Conservation (phyloP, 208 protist species). For the Acanthamoeba rhysodes region DNA sequence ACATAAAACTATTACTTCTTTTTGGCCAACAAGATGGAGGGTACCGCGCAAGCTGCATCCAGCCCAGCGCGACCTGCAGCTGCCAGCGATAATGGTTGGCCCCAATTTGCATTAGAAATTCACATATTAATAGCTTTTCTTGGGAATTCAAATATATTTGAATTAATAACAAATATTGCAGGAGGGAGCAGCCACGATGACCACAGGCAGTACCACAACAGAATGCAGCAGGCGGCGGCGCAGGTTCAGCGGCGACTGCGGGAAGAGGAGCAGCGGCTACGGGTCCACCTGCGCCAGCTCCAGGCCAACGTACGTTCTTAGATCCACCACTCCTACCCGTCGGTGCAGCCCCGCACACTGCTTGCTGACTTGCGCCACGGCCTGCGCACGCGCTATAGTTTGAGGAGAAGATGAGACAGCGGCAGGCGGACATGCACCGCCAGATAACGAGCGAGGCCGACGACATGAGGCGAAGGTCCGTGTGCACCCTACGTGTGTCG, state of each 20-base stretch:
- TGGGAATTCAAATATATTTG: no score
- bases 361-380: not conserved
- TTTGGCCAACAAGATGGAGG: no score
- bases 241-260: slow-evolving; percentile 13
- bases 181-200: slow-evolving; percentile 9
- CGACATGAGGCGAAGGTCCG: slow-evolving; percentile 6
- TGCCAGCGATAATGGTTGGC: not conserved
- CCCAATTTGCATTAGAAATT: not conserved
- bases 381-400: not conserved
- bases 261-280: slow-evolving; percentile 1
- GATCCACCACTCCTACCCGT: not conserved
- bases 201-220: slow-evolving; percentile 36
- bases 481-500: no score
- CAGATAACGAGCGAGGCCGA: slow-evolving; percentile 29
- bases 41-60: no score
- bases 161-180: no score
- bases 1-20: no score
- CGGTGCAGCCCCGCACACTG: not conserved
- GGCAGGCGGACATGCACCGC: not conserved
- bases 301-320: not conserved
- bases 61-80: no score
- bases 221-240: slow-evolving; percentile 30
- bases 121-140: no score
- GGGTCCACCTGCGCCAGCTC: not conserved
- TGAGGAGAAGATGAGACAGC: not conserved